Conservation (phyloP, 2,329 filamentous ascomycete genomes). For the Neofusicoccum umdonicola region DNA sequence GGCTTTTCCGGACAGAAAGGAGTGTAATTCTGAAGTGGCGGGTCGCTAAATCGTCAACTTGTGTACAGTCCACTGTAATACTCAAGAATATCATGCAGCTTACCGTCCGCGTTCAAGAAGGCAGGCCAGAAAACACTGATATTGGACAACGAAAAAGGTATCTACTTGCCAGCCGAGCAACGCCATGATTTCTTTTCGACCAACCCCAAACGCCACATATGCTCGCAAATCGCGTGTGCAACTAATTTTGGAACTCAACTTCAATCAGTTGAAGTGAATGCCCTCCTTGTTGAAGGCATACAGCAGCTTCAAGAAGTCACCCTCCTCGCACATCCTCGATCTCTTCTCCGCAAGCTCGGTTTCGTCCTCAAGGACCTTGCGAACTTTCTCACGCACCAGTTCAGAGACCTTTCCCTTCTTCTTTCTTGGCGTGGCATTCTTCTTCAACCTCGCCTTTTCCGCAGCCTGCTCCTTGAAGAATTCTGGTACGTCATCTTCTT, state of each 20-base stretch:
- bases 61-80: neutral
- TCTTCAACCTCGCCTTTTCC: constrained; percentile 54
- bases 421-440: constrained; percentile 57
- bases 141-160: neutral
- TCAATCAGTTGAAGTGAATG: constrained; percentile 74
- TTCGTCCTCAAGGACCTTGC: constrained; percentile 76
- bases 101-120: neutral
- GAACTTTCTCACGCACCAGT: constrained; percentile 81
- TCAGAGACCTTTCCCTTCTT: constrained; percentile 77
- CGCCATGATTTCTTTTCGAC: neutral
- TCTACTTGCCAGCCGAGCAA: constrained; percentile 7
- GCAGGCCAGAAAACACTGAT: neutral
- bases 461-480: constrained; percentile 71
- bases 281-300: constrained; percentile 86
- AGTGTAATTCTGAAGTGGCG: neutral
- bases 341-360: constrained; percentile 79
- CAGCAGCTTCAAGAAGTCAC: constrained; percentile 80
- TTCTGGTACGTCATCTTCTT: constrained; percentile 65
- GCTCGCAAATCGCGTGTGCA: constrained; percentile 57
- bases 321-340: constrained; percentile 84
- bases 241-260: constrained; percentile 69
- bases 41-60: neutral
- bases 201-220: constrained; percentile 1
- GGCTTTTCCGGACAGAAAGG: neutral
- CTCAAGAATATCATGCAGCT: neutral